Conservation (phyloP, 768 basidiomycete species). For the Tylopilus sp. region DNA sequence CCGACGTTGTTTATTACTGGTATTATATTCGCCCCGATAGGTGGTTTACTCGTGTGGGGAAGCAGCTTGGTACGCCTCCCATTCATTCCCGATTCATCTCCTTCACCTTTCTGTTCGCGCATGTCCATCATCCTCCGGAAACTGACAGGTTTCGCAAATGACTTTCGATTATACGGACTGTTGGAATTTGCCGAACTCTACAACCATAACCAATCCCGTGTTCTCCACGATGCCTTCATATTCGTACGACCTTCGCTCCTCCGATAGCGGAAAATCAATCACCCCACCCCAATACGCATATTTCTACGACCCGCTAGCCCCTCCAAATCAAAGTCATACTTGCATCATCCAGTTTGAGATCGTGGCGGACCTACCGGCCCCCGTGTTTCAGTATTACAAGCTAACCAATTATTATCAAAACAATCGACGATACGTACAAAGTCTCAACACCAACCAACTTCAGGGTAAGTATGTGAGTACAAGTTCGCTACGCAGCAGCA, state of each 20-base stretch:
- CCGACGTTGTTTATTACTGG: constrained; percentile 96
- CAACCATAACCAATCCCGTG: constrained; percentile 30
- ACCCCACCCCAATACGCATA: constrained; percentile 73
- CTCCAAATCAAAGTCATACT: constrained; percentile 46
- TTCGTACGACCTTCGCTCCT: constrained; percentile 62
- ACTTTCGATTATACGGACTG: constrained; percentile 95
- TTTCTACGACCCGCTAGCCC: constrained; percentile 45
- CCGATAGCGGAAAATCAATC: constrained; percentile 45
- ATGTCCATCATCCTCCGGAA: not conserved
- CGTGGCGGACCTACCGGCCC: constrained; percentile 66
- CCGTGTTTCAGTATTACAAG: constrained; percentile 95
- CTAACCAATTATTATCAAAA: constrained; percentile 97
- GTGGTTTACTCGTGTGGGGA: constrained; percentile 93
- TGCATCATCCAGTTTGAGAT: constrained; percentile 84
- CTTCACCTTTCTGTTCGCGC: constrained; percentile 2
- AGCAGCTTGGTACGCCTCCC: constrained; percentile 51
- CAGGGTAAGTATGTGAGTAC: constrained; percentile 60
- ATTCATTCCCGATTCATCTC: constrained; percentile 24
- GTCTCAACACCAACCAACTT: constrained; percentile 80
- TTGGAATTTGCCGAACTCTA: constrained; percentile 51
- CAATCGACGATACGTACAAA: constrained; percentile 96
- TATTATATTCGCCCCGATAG: constrained; percentile 93
- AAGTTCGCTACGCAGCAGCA: constrained; percentile 54
- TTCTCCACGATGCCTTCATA: constrained; percentile 61
- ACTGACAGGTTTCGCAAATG: constrained; percentile 78